Evolutionary conservation across 257 asterid species (phyloP), one percentile per base, ranked within the genome.

Genomic region (Handroanthus guayacan): DNA sequence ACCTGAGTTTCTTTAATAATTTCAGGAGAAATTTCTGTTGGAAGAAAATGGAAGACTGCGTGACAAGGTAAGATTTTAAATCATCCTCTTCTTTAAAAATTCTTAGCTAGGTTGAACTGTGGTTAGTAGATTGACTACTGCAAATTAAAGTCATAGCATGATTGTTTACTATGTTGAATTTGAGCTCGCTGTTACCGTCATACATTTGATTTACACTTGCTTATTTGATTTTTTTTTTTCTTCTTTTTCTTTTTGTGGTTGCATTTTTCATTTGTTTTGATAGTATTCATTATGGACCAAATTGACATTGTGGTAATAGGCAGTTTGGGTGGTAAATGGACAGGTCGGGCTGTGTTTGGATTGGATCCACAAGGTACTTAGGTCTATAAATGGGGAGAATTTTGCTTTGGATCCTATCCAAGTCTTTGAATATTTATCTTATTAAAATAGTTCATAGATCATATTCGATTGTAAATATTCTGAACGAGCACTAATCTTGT

Each of bases 1-100:
- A 31, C 38, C n/a, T 8, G 44, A 6, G 12, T 20, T 70, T 52
- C 0, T 34, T 13, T 12, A 8, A 20, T 4, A 39, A 72, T 63
- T 41, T 44, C 79, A 81, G 84, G 84, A 71, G 72, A 76, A 72
- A 70, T n/a, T 45, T 65, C 20, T 81, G 72, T 36, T 71, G 2
- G 81, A 81, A 76, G 81, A 81, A 75, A 81, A 81, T 47, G 75
- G 62, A 55, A 71, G 20, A 67, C 63, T 81, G 1, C 16, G 16
- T n/a, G 62, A 71, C 56, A 71, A 63, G 84, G 84, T 81, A 64
- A 75, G 9, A 47, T 39, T 10, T 56, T 60, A n/a, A 16, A 11
- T 14, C 25, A 5, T 25, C 14, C 9, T 2, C 13, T 71, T 38
- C 13, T n/a, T 71, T 9, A 10, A 17, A 43, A 41, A 38, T 38